These are phyloP conservation scores for Ballota nigra DNA, from an alignment of 257 asterid genomes.

Conservation along the genomic window DNA sequence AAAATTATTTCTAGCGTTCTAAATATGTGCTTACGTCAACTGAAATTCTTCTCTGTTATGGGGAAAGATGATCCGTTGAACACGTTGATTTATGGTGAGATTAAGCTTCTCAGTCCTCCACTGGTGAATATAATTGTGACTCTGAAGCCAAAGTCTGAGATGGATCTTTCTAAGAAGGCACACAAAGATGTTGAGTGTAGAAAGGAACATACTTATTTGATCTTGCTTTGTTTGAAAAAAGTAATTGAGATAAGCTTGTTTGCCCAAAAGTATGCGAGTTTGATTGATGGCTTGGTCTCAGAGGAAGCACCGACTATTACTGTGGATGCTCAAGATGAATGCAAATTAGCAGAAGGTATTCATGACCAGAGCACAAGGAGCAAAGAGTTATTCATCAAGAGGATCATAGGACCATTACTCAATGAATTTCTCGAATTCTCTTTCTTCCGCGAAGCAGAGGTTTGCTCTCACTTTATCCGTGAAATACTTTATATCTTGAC, in stretches of 20 bases:
- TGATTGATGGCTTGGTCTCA: slow-evolving; percentile 59
- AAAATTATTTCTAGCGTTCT: slow-evolving; percentile 39
- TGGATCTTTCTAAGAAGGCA: slow-evolving; percentile 44
- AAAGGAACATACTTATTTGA: slow-evolving; percentile 57
- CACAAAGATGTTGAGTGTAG: slow-evolving; percentile 50
- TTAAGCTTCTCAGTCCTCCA: slow-evolving; percentile 70
- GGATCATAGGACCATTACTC: slow-evolving; percentile 51
- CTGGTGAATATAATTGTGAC: slow-evolving; percentile 55
- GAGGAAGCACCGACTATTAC: slow-evolving; percentile 20
- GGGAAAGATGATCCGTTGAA: slow-evolving; percentile 64
- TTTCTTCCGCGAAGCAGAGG: slow-evolving; percentile 80
- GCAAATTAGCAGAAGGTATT: slow-evolving; percentile 43
- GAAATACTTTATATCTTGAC: not conserved
- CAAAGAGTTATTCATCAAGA: slow-evolving; percentile 57
- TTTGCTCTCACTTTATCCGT: slow-evolving; percentile 25
- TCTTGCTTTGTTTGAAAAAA: slow-evolving; percentile 65
- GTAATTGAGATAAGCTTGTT: slow-evolving; percentile 48
- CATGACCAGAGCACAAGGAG: slow-evolving; percentile 47
- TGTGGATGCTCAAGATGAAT: slow-evolving; percentile 31
- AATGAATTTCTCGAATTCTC: slow-evolving; percentile 47
- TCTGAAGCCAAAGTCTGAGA: slow-evolving; percentile 42
- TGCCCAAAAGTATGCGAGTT: slow-evolving; percentile 39
- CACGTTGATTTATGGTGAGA: slow-evolving; percentile 59
- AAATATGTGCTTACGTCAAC: slow-evolving; percentile 50
- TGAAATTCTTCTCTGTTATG: slow-evolving; percentile 41